Base-by-base conservation (phyloP, 192 early-diverging fungal species). In the Entomortierella beljakovae region DNA sequence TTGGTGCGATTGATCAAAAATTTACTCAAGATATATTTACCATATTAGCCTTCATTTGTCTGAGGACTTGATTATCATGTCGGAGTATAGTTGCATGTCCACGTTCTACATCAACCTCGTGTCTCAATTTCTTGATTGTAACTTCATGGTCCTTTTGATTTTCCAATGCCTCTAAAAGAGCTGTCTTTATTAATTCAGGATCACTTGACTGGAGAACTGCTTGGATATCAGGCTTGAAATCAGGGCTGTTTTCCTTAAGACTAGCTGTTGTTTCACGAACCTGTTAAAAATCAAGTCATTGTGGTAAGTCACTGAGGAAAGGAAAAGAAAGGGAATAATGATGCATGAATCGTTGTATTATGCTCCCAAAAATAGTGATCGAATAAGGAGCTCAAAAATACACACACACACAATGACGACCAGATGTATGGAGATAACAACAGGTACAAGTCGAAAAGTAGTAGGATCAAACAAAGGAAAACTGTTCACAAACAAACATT, bases 51-150 rank as follows among this genome's bases (percentile, higher is more conserved):
- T 86, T 80, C 71, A 83, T 84, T 49, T 88, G 84, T 54, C 81
- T 73, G n/a, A 90, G 70, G 42, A 81, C 81, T 64, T 88, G 87
- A 49, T 88, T 87, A 28, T 90, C 87, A 50, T 88, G 87, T 51
- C 86, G 70, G 23, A 90, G 76, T 32, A 90, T 90, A 28, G 88
- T 90, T 33, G 84, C 86, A 48, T 88, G 87, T 8, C 88, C 88
- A 28, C 86, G 85, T 22, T 90, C 88, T 68, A 84, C 80, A 63
- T 94, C 92, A 34, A 94, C 66, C 23, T 90, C 88, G 66, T 90
- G 89, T 64, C 92, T 88, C 40, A 92, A 83, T 59, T 92, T 88
- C 52, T 86, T 85, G 54, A 88, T 73, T 3, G 48, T 32, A 23
- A 60, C 54, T 43, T 85, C 80, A 25, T 86, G 81, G 38, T 85